Conservation (phyloP, 2,329 filamentous ascomycete species). For the Tothia fuscella region DNA sequence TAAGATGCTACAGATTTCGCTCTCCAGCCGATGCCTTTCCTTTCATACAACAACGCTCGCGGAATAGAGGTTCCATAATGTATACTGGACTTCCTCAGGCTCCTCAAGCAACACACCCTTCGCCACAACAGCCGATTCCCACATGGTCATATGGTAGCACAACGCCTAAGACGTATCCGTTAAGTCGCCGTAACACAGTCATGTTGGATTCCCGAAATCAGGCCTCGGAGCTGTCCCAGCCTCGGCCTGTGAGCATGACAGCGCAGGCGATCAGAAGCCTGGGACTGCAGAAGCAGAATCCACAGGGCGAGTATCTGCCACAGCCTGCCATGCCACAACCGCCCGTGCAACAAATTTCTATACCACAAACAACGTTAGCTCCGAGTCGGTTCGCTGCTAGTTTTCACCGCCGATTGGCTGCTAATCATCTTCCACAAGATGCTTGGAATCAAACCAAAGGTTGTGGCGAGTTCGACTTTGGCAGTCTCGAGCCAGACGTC, state of each 20-base stretch:
- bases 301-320: constrained; percentile 10
- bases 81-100: constrained; percentile 21
- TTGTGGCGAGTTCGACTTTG: constrained; percentile 26
- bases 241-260: constrained; percentile 3
- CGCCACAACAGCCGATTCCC: constrained; percentile 6
- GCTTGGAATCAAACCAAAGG: constrained; percentile 26
- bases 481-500: constrained; percentile 27
- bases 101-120: constrained; percentile 1
- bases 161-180: not conserved
- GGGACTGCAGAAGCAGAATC: constrained; percentile 9
- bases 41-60: constrained; percentile 20
- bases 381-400: not conserved
- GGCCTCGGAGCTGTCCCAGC: constrained; percentile 1
- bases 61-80: constrained; percentile 23
- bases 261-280: constrained; percentile 1
- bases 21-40: constrained; percentile 14
- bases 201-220: constrained; percentile 7
- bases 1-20: constrained; percentile 17
- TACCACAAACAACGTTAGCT: constrained; percentile 4
- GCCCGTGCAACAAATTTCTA: constrained; percentile 5
- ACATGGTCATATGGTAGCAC: constrained; percentile 3
- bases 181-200: not conserved
- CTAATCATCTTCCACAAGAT: constrained; percentile 14
- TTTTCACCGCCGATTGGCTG: not conserved
- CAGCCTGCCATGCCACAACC: constrained; percentile 8